phyloP scores from a whole-genome alignment of 2,329 filamentous ascomycete genomes.

The Pseudofabraea citricarpa region DNA sequence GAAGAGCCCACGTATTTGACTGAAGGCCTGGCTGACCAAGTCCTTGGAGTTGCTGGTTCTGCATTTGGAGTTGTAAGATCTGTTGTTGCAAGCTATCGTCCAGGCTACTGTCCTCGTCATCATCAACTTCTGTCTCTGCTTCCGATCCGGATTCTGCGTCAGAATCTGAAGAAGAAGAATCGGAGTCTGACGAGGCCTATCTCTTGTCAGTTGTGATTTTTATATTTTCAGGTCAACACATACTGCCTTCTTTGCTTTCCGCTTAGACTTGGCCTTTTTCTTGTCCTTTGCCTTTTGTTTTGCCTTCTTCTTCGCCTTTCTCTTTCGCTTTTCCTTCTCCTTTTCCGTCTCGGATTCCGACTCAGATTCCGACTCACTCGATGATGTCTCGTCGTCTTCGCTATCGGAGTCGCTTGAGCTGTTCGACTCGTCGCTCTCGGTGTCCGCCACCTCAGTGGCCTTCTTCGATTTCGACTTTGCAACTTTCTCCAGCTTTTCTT shows the following conservation, averaged over 20 bases:
- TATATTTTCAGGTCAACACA: conserved; percentile 5
- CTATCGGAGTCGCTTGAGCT: conserved; percentile 14
- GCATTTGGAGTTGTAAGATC: conserved; percentile 19
- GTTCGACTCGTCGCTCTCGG: conserved; percentile 16
- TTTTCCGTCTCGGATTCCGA: conserved; percentile 23
- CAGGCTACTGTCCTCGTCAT: conserved; percentile 9
- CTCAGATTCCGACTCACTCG: conserved; percentile 9
- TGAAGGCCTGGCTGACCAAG: conserved; percentile 10
- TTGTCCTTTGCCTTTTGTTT: conserved; percentile 28
- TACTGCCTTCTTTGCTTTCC: conserved; percentile 31
- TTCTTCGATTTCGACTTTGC: conserved; percentile 20
- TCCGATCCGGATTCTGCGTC: conserved; percentile 12
- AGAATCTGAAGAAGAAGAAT: conserved; percentile 25
- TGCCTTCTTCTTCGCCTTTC: conserved; percentile 31
- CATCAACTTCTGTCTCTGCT: conserved; percentile 9
- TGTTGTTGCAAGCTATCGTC: conserved; percentile 16
- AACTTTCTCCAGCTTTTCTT: conserved; percentile 11
- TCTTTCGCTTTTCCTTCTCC: conserved; percentile 28
- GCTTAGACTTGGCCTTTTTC: conserved; percentile 35
- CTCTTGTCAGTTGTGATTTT: conserved; percentile 7
- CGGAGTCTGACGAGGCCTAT: conserved; percentile 23
- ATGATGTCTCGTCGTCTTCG: conserved; percentile 12
- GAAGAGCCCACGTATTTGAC: conserved; percentile 4
- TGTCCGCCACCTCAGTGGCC: conserved; percentile 14
- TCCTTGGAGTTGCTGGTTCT: conserved; percentile 18